phyloP scores from a whole-genome alignment of 768 basidiomycete genomes.

The Boletus insuetus region DNA sequence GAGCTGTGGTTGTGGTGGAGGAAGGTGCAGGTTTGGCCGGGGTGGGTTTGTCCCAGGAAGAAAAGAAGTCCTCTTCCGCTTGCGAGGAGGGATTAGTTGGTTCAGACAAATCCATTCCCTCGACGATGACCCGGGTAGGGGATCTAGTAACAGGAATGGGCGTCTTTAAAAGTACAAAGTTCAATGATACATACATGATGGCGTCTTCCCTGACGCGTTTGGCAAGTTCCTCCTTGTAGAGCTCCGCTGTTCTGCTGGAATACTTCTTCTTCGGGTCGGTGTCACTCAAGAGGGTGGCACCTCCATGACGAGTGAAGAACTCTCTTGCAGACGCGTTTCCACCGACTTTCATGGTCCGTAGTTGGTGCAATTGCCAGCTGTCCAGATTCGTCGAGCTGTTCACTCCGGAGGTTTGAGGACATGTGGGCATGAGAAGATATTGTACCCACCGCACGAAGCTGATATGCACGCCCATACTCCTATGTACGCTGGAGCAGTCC shows the following conservation, averaged over 20 bases:
- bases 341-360: conserved; percentile 95
- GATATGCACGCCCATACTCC: conserved; percentile 98
- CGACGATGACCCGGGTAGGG: conserved; percentile 75
- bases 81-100: conserved; percentile 38
- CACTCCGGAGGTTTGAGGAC: conserved; percentile 19
- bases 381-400: conserved; percentile 93
- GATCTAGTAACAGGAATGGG: conserved; percentile 45
- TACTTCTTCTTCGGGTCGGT: conserved; percentile 89
- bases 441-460: conserved; percentile 84
- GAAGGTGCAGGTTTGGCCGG: conserved; percentile 53
- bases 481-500: conserved; percentile 92
- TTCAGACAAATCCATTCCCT: conserved; percentile 60
- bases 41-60: conserved; percentile 88
- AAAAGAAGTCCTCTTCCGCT: conserved; percentile 91
- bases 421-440: neutral
- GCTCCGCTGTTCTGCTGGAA: conserved; percentile 72
- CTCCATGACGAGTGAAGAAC: conserved; percentile 89
- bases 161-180: neutral
- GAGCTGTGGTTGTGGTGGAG: conserved; percentile 48
- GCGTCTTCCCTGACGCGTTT: conserved; percentile 76
- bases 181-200: conserved; percentile 47
- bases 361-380: conserved; percentile 85
- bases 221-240: conserved; percentile 91
- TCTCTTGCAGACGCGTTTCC: conserved; percentile 86
- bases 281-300: conserved; percentile 62